A percentile compares a stretch with the other conserved stretches of the same genome.
phyloP scores from a whole-genome alignment of 2,329 filamentous ascomycete species.

The Alternaria tenuissima region DNA sequence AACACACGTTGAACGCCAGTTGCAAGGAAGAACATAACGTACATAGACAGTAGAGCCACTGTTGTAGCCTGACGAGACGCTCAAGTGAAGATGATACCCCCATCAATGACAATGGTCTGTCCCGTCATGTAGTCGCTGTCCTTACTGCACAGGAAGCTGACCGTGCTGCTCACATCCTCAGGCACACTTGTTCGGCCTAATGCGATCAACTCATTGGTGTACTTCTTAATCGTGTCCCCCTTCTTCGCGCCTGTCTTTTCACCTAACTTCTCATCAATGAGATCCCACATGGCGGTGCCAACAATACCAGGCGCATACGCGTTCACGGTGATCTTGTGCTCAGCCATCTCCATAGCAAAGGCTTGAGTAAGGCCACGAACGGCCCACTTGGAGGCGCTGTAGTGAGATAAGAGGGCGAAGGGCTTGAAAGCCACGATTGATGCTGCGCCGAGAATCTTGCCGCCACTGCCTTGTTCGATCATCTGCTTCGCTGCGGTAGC shows the following conservation, averaged over 20 bases:
- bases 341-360: constrained; percentile 71
- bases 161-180: constrained; percentile 69
- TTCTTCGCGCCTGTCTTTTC: constrained; percentile 60
- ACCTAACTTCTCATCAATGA: constrained; percentile 69
- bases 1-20: not conserved
- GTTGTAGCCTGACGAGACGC: not conserved
- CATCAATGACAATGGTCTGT: constrained; percentile 70
- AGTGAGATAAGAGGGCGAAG: constrained; percentile 67
- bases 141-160: constrained; percentile 67
- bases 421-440: constrained; percentile 68
- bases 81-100: constrained; percentile 62
- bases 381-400: constrained; percentile 71
- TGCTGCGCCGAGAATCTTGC: constrained; percentile 62
- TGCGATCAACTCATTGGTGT: constrained; percentile 62
- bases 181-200: constrained; percentile 66
- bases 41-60: not conserved
- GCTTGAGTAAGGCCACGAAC: constrained; percentile 72
- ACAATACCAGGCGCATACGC: constrained; percentile 74
- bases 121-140: constrained; percentile 73
- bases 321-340: constrained; percentile 71
- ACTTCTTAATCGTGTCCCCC: constrained; percentile 65
- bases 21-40: not conserved
- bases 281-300: constrained; percentile 72
- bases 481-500: constrained; percentile 69
- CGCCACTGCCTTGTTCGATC: constrained; percentile 63